These are phyloP conservation scores for Grammothele lineata DNA, from an alignment of 768 basidiomycete species.

Conservation along the genomic window DNA sequence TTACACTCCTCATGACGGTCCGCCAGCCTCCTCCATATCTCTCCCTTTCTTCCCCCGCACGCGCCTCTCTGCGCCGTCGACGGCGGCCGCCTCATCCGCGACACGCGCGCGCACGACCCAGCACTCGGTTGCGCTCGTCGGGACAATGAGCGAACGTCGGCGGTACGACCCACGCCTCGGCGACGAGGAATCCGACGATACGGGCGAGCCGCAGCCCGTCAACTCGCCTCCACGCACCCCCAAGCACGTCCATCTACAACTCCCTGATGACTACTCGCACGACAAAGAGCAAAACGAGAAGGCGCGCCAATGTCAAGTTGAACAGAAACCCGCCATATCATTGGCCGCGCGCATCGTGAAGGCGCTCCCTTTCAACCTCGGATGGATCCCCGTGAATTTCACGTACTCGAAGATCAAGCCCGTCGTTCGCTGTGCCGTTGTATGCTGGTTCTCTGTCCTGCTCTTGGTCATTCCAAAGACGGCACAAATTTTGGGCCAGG, in stretches of 20 bases:
- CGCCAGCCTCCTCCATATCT: no score
- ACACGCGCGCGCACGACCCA: background rate
- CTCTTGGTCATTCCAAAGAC: constrained; percentile 54
- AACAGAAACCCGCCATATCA: background rate
- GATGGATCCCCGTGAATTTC: constrained; percentile 58
- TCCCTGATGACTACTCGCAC: background rate
- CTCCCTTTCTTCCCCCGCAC: background rate
- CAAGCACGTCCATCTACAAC: constrained; percentile 7
- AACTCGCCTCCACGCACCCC: background rate
- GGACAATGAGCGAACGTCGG: constrained; percentile 5
- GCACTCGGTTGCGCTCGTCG: no score
- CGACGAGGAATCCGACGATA: constrained; percentile 21
- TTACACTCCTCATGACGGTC: no score
- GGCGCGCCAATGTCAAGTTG: background rate
- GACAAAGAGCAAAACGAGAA: background rate
- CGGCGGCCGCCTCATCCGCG: background rate
- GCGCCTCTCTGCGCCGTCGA: background rate
- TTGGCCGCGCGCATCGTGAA: constrained; percentile 4
- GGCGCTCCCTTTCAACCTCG: constrained; percentile 29
- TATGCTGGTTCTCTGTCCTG: constrained; percentile 57
- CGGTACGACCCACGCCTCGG: constrained; percentile 26
- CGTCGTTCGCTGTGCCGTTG: constrained; percentile 54
- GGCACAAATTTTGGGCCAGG: constrained; percentile 53
- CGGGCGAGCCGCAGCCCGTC: background rate
- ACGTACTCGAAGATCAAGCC: constrained; percentile 60